A percentile compares a stretch with the other conserved stretches of the same genome.
These are phyloP conservation scores for Populus hybrid DNA, from an alignment of 441 rosid genomes.

Conservation along the genomic window DNA sequence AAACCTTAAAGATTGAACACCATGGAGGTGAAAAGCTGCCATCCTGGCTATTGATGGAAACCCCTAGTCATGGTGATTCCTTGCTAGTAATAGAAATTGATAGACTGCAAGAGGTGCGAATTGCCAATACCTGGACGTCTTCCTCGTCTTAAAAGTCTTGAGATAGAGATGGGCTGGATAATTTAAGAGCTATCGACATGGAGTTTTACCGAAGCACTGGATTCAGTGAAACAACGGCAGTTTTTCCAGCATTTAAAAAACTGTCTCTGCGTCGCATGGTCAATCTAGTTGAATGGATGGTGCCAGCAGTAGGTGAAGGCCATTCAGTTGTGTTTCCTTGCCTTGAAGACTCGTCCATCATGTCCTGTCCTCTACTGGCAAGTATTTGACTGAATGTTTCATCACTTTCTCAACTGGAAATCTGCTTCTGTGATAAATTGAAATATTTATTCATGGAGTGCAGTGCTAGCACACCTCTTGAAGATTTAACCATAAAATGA, in stretches of 20 bases:
- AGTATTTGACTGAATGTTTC: not conserved
- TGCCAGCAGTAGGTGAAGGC: too few relatives aligned
- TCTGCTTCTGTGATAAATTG: slow-evolving; percentile 5
- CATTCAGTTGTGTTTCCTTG: too few relatives aligned
- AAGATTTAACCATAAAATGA: not conserved
- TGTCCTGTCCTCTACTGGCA: too few relatives aligned
- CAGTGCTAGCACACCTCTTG: not conserved
- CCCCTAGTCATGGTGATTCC: not conserved
- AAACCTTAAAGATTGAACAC: not conserved
- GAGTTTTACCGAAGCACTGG: slow-evolving; percentile 6
- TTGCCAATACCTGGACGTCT: slow-evolving; percentile 22
- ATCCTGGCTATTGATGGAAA: slow-evolving; percentile 9
- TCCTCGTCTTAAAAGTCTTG: slow-evolving; percentile 11
- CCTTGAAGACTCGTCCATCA: too few relatives aligned
- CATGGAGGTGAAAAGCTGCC: slow-evolving; percentile 18
- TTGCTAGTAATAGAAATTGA: not conserved
- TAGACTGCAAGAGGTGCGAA: slow-evolving; percentile 5
- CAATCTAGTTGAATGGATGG: too few relatives aligned
- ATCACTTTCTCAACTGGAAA: slow-evolving; percentile 8
- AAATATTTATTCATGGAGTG: not conserved
- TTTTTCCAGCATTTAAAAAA: too few relatives aligned
- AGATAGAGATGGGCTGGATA: not conserved
- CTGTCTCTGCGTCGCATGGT: too few relatives aligned
- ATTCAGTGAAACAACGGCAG: not conserved
- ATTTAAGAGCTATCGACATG: not conserved